Evolutionary conservation across 2,329 filamentous ascomycete species (phyloP).

Genomic region (Aureobasidium leucospermi): DNA sequence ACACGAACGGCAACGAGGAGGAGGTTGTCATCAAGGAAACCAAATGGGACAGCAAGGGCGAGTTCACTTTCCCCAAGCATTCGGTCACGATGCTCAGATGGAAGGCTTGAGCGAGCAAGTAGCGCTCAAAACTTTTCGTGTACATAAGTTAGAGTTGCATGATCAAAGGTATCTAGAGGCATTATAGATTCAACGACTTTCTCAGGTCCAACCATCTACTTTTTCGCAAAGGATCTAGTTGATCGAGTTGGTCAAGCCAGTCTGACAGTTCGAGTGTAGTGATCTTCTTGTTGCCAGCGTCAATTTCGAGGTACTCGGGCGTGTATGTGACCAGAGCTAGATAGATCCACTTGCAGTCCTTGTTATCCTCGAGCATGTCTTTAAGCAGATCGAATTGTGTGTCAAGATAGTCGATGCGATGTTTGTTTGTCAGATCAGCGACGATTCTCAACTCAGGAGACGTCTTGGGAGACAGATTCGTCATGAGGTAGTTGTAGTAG

Average conservation of each 20-base stretch:
- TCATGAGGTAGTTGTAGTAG: conserved; percentile 84
- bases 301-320: conserved; percentile 49
- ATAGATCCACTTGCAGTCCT: conserved; percentile 81
- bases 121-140: neutral
- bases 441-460: conserved; percentile 52
- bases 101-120: conserved; percentile 8
- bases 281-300: conserved; percentile 31
- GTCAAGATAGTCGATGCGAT: conserved; percentile 59
- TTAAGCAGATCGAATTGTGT: conserved; percentile 68
- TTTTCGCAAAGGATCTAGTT: conserved; percentile 64
- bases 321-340: conserved; percentile 75
- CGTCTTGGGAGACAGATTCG: conserved; percentile 51
- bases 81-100: conserved; percentile 17
- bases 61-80: conserved; percentile 56
- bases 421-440: conserved; percentile 51
- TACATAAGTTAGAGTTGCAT: neutral
- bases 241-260: conserved; percentile 57
- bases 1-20: conserved; percentile 55
- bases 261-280: conserved; percentile 38
- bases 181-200: conserved; percentile 35
- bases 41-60: conserved; percentile 56
- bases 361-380: conserved; percentile 58
- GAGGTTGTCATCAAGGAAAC: conserved; percentile 55
- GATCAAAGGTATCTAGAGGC: conserved; percentile 32
- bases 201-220: conserved; percentile 71